Evolutionary conservation across 805 yeast species (phyloP).

Genomic region (Babjeviella inositovora): DNA sequence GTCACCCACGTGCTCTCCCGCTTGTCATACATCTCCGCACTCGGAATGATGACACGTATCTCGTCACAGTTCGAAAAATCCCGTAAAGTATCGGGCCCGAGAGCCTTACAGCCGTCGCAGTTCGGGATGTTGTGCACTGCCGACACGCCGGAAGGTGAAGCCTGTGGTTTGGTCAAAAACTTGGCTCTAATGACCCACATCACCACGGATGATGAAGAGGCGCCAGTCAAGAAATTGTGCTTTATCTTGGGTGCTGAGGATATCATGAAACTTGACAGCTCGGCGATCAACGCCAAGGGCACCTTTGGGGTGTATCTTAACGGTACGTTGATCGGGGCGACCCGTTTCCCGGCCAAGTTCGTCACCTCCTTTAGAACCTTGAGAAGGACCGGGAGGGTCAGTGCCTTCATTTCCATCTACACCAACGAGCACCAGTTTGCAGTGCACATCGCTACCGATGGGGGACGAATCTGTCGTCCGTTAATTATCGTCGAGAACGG

Average conservation of each 20-base stretch:
- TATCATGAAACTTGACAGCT: slow-evolving; percentile 65
- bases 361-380: slow-evolving; percentile 63
- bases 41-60: slow-evolving; percentile 99
- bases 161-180: slow-evolving; percentile 96
- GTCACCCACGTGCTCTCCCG: slow-evolving; percentile 93
- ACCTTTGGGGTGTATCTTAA: slow-evolving; percentile 78
- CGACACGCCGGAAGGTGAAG: slow-evolving; percentile 99
- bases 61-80: slow-evolving; percentile 98
- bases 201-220: slow-evolving; percentile 95
- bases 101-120: slow-evolving; percentile 97
- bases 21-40: slow-evolving; percentile 81
- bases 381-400: slow-evolving; percentile 72
- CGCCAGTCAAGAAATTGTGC: slow-evolving; percentile 67
- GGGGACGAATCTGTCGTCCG: slow-evolving; percentile 97
- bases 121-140: slow-evolving; percentile 98
- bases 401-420: slow-evolving; percentile 84
- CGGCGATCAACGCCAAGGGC: slow-evolving; percentile 61
- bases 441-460: slow-evolving; percentile 97
- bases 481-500: slow-evolving; percentile 74
- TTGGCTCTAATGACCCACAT: slow-evolving; percentile 97
- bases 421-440: slow-evolving; percentile 82
- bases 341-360: slow-evolving; percentile 75
- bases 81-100: slow-evolving; percentile 94
- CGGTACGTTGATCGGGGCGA: slow-evolving; percentile 88
- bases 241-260: slow-evolving; percentile 82